phyloP scores from a whole-genome alignment of 1,284 basidiomycete species.

The Abortiporus biennis region DNA sequence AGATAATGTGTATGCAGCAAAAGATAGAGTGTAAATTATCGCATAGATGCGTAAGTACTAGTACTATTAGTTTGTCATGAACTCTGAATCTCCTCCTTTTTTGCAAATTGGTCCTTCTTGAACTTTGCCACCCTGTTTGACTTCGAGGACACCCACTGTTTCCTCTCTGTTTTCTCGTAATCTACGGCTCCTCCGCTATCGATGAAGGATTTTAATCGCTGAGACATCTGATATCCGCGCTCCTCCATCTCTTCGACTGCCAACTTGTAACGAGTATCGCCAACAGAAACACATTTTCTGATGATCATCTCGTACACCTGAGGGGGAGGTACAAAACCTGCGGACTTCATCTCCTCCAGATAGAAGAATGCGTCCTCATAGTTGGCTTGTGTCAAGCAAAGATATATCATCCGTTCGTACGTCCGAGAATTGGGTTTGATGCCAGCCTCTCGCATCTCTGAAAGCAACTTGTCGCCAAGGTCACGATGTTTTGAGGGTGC shows the following conservation, averaged over 20 bases:
- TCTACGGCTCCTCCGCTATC: conserved; percentile 23
- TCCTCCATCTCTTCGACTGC: conserved; percentile 69
- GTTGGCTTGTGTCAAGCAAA: conserved; percentile 62
- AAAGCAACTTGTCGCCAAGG: conserved; percentile 55
- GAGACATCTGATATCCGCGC: conserved; percentile 34
- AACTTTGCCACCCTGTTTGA: too few relatives aligned
- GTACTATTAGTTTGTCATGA: too few relatives aligned
- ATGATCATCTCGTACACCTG: conserved; percentile 59
- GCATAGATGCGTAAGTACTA: too few relatives aligned
- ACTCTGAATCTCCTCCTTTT: too few relatives aligned
- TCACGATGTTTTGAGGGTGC: conserved; percentile 45
- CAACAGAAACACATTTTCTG: conserved; percentile 46
- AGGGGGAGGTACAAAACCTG: conserved; percentile 46
- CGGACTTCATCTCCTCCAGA: conserved; percentile 80
- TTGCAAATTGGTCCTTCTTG: too few relatives aligned
- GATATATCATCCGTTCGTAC: conserved; percentile 60
- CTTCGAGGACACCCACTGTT: too few relatives aligned
- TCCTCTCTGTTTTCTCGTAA: too few relatives aligned
- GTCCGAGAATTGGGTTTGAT: conserved; percentile 52
- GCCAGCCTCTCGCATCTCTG: conserved; percentile 51
- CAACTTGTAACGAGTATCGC: conserved; percentile 60
- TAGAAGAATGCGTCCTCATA: conserved; percentile 89
- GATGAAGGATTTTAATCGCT: conserved; percentile 28
- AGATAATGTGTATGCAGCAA: too few relatives aligned
- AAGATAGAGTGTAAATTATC: too few relatives aligned